phyloP scores from a whole-genome alignment of 306 rosid species.

The Trifolium fragiferum region DNA sequence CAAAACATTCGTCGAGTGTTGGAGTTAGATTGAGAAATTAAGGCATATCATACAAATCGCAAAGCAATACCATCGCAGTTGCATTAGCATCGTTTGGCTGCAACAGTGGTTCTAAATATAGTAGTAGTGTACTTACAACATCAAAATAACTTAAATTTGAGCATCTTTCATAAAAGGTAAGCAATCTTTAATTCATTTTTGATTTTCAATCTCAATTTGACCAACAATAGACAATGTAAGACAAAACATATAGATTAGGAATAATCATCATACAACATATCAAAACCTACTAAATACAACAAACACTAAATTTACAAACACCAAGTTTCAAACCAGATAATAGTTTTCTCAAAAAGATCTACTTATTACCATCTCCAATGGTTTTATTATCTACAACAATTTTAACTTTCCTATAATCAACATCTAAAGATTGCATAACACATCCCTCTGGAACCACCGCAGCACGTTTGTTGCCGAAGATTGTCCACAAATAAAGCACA shows the following conservation, averaged over 20 bases:
- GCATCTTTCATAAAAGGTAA: not conserved
- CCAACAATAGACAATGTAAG: conserved; percentile 20
- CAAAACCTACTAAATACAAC: conserved; percentile 48
- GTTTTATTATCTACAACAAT: conserved; percentile 61
- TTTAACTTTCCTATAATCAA: conserved; percentile 72
- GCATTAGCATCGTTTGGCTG: no score
- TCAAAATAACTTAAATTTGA: not conserved
- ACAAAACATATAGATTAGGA: conserved; percentile 41
- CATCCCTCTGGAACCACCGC: conserved; percentile 82
- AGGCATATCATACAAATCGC: no score
- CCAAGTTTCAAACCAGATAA: conserved; percentile 34
- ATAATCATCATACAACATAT: conserved; percentile 37
- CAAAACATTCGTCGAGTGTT: no score
- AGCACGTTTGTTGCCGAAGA: conserved; percentile 66
- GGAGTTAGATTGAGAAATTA: no score
- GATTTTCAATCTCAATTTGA: conserved; percentile 46
- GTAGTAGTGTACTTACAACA: no score
- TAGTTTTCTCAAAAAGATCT: conserved; percentile 46
- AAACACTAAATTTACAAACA: conserved; percentile 56
- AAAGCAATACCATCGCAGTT: no score
- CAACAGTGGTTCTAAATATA: no score
- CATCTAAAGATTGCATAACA: conserved; percentile 57
- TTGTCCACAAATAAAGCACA: conserved; percentile 73
- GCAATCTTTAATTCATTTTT: conserved; percentile 26
- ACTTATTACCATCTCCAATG: conserved; percentile 71